Percentiles rank a stretch among this genome's conserved stretches.
Conservation (phyloP, 2,329 filamentous ascomycete genomes). For the Ceratocystis cubensis region DNA sequence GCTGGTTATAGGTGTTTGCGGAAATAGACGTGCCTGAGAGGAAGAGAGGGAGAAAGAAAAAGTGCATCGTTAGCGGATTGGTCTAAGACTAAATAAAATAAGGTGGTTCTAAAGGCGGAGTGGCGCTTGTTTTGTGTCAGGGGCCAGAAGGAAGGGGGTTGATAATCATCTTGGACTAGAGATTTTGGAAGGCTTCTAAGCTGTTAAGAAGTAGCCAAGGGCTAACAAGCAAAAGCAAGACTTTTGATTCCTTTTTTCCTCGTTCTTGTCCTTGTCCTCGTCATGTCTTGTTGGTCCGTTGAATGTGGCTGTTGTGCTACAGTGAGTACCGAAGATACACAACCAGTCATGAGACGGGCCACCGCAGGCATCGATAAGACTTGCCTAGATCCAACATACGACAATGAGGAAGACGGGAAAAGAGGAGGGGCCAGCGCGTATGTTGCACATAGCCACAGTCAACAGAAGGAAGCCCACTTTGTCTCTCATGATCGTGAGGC, state of each 20-base stretch:
- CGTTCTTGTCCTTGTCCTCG: background rate
- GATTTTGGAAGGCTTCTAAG: background rate
- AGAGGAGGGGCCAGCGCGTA: background rate
- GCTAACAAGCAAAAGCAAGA: background rate
- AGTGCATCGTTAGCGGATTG: constrained; percentile 4
- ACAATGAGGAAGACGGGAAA: background rate
- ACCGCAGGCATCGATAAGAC: background rate
- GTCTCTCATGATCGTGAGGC: no score
- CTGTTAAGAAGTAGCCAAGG: background rate
- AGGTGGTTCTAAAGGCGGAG: background rate
- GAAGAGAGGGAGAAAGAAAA: constrained; percentile 5
- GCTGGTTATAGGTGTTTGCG: constrained; percentile 23
- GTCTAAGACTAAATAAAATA: background rate
- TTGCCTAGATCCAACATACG: background rate
- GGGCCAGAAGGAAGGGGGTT: background rate
- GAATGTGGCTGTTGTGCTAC: constrained; percentile 1
- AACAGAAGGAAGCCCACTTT: no score
- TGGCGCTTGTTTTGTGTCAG: constrained; percentile 7
- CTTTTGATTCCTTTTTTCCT: background rate
- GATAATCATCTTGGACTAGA: background rate
- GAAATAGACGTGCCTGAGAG: constrained; percentile 13
- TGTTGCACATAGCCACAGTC: background rate
- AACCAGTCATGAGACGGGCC: background rate
- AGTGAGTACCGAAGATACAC: background rate
- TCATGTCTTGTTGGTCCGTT: background rate